These are phyloP conservation scores for Sambucus nigra DNA, from an alignment of 129 eudicot genomes.

Conservation along the genomic window DNA sequence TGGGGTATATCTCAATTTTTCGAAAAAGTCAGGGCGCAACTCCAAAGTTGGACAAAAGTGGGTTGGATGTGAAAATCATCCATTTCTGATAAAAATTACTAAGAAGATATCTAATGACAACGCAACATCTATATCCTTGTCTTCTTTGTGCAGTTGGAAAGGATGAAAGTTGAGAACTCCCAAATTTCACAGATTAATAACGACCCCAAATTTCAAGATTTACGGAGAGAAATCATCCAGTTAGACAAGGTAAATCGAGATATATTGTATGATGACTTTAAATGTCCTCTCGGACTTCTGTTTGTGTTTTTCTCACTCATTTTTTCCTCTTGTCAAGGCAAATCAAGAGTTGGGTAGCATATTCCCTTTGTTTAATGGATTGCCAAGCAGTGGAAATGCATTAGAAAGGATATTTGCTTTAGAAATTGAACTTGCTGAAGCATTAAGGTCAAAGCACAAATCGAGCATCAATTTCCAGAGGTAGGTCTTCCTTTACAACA, in stretches of 20 bases:
- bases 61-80: no score
- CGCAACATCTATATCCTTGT: background rate
- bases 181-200: constrained; percentile 25
- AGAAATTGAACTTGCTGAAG: constrained; percentile 96
- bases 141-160: constrained; percentile 56
- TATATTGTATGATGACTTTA: background rate
- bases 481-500: no score
- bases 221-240: constrained; percentile 48
- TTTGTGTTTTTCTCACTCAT: constrained; percentile 10
- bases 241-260: constrained; percentile 45
- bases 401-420: constrained; percentile 88
- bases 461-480: constrained; percentile 75
- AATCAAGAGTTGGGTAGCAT: constrained; percentile 69
- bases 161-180: constrained; percentile 74
- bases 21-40: no score
- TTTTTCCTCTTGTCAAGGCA: constrained; percentile 28
- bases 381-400: constrained; percentile 59
- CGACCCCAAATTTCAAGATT: constrained; percentile 40
- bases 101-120: background rate
- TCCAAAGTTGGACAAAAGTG: no score
- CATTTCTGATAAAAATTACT: no score
- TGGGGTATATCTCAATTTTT: no score
- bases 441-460: constrained; percentile 66
- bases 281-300: no score
- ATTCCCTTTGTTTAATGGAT: constrained; percentile 56